Evolutionary conservation across 78 protist species (phyloP), one percentile per base, ranked within the genome.

Genomic region (Isochrysis galbana): DNA sequence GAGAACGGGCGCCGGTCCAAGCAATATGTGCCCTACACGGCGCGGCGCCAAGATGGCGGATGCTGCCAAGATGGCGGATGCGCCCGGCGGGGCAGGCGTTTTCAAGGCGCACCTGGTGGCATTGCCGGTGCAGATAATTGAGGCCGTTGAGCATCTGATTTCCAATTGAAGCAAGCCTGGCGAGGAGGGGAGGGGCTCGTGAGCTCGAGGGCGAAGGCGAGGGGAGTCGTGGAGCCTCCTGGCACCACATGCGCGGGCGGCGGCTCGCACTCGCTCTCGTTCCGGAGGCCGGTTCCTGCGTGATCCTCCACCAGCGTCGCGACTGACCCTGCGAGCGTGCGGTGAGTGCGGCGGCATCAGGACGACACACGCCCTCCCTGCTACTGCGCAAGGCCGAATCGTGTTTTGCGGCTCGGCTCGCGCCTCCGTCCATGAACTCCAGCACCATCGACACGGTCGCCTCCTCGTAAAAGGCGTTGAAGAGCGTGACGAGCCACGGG

Each of bases 401-500:
- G n/a, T n/a, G n/a, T n/a, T n/a, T n/a, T n/a, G n/a, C n/a, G n/a
- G n/a, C n/a, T n/a, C n/a, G n/a, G n/a, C n/a, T n/a, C n/a, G n/a
- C n/a, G n/a, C n/a, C n/a, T 5, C 34, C 86, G 86, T 77, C 86
- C 86, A 77, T 77, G 48, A 77, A 23, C 86, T 77, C 86, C 23
- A 77, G 47, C 86, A 41, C 86, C 48, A 23, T 41, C 48, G 36
- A 39, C 47, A 77, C 86, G 39, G 22, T 4, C 47, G 45, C 45
- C 86, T 77, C 86, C 86, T 77, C 86, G 86, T 77, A 77, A 46
- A 77, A 77, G 46, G 47, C 86, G 47, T 77, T 7, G 86, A 41
- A 23, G 36, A 77, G 26, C 32, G 19, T 0, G 11, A 77, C 86
- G 34, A 77, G 46, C 42, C 32, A 77, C 34, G 48, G 86, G 48